phyloP scores from a whole-genome alignment of 192 early-diverging fungal genomes.

The Dissophora globulifera region DNA sequence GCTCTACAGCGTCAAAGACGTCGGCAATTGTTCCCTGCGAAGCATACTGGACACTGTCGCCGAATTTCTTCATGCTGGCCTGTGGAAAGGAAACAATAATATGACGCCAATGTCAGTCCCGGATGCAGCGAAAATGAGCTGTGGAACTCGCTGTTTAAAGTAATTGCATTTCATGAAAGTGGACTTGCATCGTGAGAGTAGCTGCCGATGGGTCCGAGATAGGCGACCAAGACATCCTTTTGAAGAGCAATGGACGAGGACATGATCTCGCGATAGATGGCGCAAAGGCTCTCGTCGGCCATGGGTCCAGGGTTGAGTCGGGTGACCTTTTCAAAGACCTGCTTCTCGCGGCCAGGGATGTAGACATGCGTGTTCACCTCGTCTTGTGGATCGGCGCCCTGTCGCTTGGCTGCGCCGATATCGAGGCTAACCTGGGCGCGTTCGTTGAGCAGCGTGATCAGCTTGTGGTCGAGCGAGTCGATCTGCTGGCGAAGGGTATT shows the following conservation, averaged over 20 bases:
- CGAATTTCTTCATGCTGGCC: slow-evolving; percentile 71
- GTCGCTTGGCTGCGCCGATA: slow-evolving; percentile 78
- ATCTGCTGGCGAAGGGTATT: slow-evolving; percentile 71
- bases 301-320: slow-evolving; percentile 82
- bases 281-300: slow-evolving; percentile 42
- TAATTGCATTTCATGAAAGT: background rate
- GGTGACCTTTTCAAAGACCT: slow-evolving; percentile 79
- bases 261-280: slow-evolving; percentile 82
- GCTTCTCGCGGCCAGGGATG: slow-evolving; percentile 79
- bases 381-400: slow-evolving; percentile 29
- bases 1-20: slow-evolving; percentile 82
- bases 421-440: slow-evolving; percentile 82
- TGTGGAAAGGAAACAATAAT: slow-evolving; percentile 4
- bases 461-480: slow-evolving; percentile 76
- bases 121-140: no score
- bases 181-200: slow-evolving; percentile 88
- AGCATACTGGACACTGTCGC: slow-evolving; percentile 79
- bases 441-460: slow-evolving; percentile 84
- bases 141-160: background rate
- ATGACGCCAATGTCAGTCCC: no score
- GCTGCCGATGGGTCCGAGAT: slow-evolving; percentile 90
- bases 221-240: slow-evolving; percentile 83
- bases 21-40: slow-evolving; percentile 76
- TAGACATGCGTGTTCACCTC: slow-evolving; percentile 72
- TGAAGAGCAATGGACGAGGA: slow-evolving; percentile 89